These are phyloP conservation scores for Lactifluus volemus DNA, from an alignment of 768 basidiomycete species.

Conservation along the genomic window DNA sequence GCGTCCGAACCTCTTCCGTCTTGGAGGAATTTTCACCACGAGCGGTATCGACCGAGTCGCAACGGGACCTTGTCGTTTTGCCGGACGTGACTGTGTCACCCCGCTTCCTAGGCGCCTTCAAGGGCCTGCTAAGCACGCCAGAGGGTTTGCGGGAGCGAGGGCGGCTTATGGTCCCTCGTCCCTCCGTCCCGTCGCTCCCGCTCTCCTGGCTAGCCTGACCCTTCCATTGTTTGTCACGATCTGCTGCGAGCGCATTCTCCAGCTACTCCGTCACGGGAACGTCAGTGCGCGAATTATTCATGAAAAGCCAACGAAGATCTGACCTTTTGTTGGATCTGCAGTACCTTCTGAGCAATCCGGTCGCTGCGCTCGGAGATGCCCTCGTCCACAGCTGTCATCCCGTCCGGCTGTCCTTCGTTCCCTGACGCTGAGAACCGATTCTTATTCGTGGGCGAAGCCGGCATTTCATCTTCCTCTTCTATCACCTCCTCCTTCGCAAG, in stretches of 20 bases:
- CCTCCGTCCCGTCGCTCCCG: slow-evolving; percentile 37
- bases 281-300: neutral
- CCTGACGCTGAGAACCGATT: slow-evolving; percentile 75
- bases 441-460: slow-evolving; percentile 38
- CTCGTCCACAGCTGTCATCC: slow-evolving; percentile 81
- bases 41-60: slow-evolving; percentile 28
- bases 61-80: slow-evolving; percentile 27
- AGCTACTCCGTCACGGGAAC: slow-evolving; percentile 37
- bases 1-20: neutral
- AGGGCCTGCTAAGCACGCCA: slow-evolving; percentile 22
- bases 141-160: slow-evolving; percentile 30
- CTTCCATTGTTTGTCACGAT: slow-evolving; percentile 38
- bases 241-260: slow-evolving; percentile 62
- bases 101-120: slow-evolving; percentile 23
- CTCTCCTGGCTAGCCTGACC: slow-evolving; percentile 42
- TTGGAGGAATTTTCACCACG: slow-evolving; percentile 19
- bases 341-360: slow-evolving; percentile 78
- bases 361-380: slow-evolving; percentile 80
- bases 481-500: slow-evolving; percentile 47
- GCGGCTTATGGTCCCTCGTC: slow-evolving; percentile 12
- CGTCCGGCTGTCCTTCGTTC: slow-evolving; percentile 57
- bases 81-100: slow-evolving; percentile 56
- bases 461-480: slow-evolving; percentile 34
- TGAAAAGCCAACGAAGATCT: slow-evolving; percentile 18
- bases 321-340: slow-evolving; percentile 89